Base-by-base conservation (phyloP, 2,329 filamentous ascomycete genomes). In the Cucurbitaria berberidis region DNA sequence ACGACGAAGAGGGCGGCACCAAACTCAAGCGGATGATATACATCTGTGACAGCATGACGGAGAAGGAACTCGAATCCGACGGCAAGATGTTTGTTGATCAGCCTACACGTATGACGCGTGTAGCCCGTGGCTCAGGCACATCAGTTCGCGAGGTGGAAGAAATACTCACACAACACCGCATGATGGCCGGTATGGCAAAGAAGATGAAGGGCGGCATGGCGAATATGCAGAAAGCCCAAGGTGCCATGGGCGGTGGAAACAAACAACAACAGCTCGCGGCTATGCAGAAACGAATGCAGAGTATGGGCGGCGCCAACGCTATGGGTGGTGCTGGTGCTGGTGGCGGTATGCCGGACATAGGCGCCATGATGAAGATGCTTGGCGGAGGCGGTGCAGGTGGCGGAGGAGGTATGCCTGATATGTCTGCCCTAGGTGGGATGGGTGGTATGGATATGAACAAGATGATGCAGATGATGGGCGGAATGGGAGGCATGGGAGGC, bases 141-240 rank as follows among this genome's bases (percentile, higher is more conserved):
- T 90, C 86, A 34, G 95, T 99, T 2, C 86, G 86, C 21, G 95
- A 99, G 75, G 92, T 99, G 15, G 95, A 99, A 76, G 95, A 99
- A 70, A 81, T 99, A 6, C 84, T 99, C n/a, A 96, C 93, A 0
- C 95, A 99, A 77, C 93, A 98, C 75, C 88, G 91, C 66, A 96
- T 98, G 90, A 99, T 99, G 95, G 90, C 91, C 0, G 91, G 91
- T 53, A 97, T 99, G 92, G 95, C 95, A 43, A 99, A 98, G 87
- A 96, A 96, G 80, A 96, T 99, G 86, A 93, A 95, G 52, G 93
- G 93, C 34, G 93, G 91, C 74, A 96, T 96, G 89, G 95, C 95
- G 80, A 96, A 97, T 73, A 96, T 98, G 89, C 91, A 97, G 75
- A 87, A 89, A 45, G 93, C 93, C 0, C 93, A 98, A 76, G 89